A percentile compares a stretch with the other conserved stretches of the same genome.
phyloP scores from a whole-genome alignment of 129 eudicot genomes.

The Centrapalus pauciflorus region DNA sequence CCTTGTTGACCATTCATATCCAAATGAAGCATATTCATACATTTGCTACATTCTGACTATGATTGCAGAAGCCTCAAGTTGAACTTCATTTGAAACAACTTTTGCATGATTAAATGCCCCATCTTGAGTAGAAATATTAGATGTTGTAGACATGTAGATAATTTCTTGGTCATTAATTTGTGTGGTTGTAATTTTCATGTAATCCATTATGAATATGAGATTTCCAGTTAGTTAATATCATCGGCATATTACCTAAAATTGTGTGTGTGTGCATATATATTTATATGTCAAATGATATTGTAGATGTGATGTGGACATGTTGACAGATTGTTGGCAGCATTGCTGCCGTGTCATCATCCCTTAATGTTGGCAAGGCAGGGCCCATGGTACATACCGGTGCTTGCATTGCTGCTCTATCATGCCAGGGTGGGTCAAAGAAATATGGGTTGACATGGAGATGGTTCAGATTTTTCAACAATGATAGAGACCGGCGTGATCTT shows the following conservation, averaged over 20 bases:
- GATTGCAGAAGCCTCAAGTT: neutral
- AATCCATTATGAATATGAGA: neutral
- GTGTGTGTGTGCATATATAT: neutral
- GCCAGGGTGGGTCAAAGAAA: constrained; percentile 87
- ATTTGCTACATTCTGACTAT: neutral
- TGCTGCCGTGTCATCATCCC: constrained; percentile 83
- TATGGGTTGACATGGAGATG: constrained; percentile 75
- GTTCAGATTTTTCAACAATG: constrained; percentile 76
- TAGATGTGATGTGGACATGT: constrained; percentile 14
- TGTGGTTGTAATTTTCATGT: neutral
- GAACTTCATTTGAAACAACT: neutral
- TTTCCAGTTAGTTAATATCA: neutral
- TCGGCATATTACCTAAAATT: neutral
- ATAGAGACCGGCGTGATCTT: constrained; percentile 85
- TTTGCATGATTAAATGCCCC: neutral
- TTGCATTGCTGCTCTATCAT: constrained; percentile 74
- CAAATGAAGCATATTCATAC: neutral
- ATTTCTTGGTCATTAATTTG: too few relatives aligned
- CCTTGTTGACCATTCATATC: neutral
- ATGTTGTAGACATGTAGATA: neutral
- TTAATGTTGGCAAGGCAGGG: constrained; percentile 89
- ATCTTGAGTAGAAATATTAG: neutral
- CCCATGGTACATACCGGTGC: constrained; percentile 91
- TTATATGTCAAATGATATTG: neutral
- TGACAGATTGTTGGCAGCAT: constrained; percentile 84